Evolutionary conservation across 257 asterid species (phyloP).

Genomic region (Nicotiana undulata): DNA sequence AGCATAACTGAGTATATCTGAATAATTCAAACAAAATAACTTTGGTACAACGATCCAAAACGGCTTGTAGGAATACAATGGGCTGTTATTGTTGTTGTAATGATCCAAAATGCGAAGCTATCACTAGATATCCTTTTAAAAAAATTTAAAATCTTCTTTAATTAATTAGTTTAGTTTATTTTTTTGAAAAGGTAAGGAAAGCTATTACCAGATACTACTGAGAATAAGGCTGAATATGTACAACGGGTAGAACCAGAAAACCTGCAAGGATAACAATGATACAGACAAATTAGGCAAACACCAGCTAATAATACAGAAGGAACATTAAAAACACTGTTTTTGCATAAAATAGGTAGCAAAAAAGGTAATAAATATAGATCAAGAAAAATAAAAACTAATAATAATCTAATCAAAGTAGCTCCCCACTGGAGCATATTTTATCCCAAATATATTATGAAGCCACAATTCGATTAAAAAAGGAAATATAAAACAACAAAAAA

Average conservation of each 20-base stretch:
- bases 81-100: not conserved
- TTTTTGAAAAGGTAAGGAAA: not conserved
- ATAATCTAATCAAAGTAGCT: not conserved
- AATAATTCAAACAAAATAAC: not conserved
- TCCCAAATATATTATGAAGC: not conserved
- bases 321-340: not conserved
- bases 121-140: not conserved
- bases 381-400: not conserved
- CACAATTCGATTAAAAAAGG: not conserved
- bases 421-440: not conserved
- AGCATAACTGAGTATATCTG: not conserved
- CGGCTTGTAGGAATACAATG: too few species aligned
- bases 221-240: conserved; percentile 85
- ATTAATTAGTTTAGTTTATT: too few species aligned
- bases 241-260: conserved; percentile 95
- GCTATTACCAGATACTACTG: conserved; percentile 72
- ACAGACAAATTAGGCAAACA: conserved; percentile 12
- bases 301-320: not conserved
- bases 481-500: not conserved
- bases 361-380: not conserved
- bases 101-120: not conserved
- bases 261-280: conserved; percentile 35
- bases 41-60: too few species aligned
- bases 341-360: not conserved
- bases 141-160: too few species aligned